These are phyloP conservation scores for Penicillium paradoxum DNA, from an alignment of 495 filamentous ascomycete genomes.

Conservation along the genomic window DNA sequence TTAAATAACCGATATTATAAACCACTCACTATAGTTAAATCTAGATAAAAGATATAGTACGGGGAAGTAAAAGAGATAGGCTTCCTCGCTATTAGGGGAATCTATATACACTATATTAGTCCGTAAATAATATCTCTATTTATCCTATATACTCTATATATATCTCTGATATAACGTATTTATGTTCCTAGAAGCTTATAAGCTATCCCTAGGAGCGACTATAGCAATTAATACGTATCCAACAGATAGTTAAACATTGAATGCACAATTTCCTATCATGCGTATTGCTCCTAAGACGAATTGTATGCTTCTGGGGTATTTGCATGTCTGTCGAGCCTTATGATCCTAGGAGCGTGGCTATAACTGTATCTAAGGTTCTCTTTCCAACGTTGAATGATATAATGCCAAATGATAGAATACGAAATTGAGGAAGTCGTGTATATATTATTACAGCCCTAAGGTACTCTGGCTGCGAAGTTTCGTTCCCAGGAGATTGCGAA, in stretches of 20 bases:
- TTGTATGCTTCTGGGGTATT: background rate
- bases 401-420: no score
- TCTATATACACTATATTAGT: constrained; percentile 6
- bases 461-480: no score
- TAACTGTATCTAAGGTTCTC: background rate
- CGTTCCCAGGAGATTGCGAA: no score
- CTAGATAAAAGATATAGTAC: constrained; percentile 11
- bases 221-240: no score
- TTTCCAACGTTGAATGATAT: no score
- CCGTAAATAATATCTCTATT: background rate
- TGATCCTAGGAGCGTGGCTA: background rate
- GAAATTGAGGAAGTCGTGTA: no score
- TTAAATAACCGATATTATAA: background rate
- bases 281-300: background rate
- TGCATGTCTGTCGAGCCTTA: background rate
- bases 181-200: no score
- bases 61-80: constrained; percentile 10
- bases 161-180: no score
- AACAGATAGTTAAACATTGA: no score
- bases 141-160: no score
- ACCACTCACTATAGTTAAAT: background rate
- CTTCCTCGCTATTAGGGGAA: constrained; percentile 13
- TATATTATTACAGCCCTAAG: no score
- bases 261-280: background rate
- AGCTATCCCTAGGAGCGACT: no score